Evolutionary conservation across 345 rosid species (phyloP).

Genomic region (Cardamine occulta): DNA sequence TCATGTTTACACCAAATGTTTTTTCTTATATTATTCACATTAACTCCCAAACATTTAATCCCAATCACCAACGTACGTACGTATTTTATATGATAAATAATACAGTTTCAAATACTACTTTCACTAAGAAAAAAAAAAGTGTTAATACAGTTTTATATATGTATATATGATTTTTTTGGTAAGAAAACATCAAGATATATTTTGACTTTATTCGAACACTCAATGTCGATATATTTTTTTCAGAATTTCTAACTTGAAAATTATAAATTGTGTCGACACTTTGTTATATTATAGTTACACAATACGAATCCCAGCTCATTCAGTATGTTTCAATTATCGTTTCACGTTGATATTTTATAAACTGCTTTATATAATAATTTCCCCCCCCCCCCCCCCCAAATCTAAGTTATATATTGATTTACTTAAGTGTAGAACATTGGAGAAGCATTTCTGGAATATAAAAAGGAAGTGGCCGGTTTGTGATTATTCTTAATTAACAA

Average conservation of each 20-base stretch:
- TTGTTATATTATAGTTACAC: not conserved
- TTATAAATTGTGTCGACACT: not conserved
- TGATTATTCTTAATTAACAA: slow-evolving; percentile 36
- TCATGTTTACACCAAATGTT: not conserved
- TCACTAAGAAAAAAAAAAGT: not conserved
- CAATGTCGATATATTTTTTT: not conserved
- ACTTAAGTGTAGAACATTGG: slow-evolving; percentile 39
- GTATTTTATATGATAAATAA: too few species aligned
- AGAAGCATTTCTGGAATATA: slow-evolving; percentile 33
- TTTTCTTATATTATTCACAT: not conserved
- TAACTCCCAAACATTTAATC: not conserved
- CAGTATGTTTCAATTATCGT: not conserved
- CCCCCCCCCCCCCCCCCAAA: not conserved
- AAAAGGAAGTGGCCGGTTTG: slow-evolving; percentile 43
- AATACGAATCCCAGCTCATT: not conserved
- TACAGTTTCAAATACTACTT: not conserved
- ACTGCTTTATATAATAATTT: not conserved
- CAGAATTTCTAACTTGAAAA: not conserved
- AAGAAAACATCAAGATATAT: too few species aligned
- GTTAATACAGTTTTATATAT: too few species aligned
- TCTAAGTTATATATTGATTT: slow-evolving; percentile 19
- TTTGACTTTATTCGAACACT: not conserved
- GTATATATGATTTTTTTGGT: too few species aligned
- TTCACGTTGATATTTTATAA: not conserved
- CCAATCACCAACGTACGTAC: not conserved